phyloP scores from a whole-genome alignment of 495 filamentous ascomycete species.

The Neurospora sp. region DNA sequence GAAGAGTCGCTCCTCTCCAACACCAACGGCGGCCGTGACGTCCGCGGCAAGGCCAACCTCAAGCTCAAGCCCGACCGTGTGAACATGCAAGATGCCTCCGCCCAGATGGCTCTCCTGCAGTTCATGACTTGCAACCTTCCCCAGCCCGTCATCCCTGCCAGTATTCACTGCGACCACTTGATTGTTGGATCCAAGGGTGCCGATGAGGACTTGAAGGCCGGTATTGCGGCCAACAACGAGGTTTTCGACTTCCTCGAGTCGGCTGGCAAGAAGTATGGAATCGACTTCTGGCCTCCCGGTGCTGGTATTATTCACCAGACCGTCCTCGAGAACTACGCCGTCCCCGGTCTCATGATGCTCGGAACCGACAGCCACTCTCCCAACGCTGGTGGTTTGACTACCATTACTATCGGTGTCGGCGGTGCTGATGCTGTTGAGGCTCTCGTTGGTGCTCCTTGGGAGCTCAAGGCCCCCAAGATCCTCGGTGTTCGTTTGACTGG shows the following conservation, averaged over 20 bases:
- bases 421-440: constrained; percentile 97
- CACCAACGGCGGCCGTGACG: constrained; percentile 67
- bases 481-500: constrained; percentile 81
- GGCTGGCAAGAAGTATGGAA: constrained; percentile 89
- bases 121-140: constrained; percentile 96
- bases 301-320: constrained; percentile 99
- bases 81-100: constrained; percentile 98
- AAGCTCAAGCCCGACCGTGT: constrained; percentile 97
- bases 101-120: constrained; percentile 95
- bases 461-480: constrained; percentile 86
- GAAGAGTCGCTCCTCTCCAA: constrained; percentile 75
- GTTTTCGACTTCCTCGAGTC: constrained; percentile 96
- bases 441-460: constrained; percentile 93
- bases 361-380: constrained; percentile 97
- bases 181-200: constrained; percentile 91
- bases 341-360: constrained; percentile 97
- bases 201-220: constrained; percentile 74
- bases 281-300: constrained; percentile 97
- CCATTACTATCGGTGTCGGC: constrained; percentile 94
- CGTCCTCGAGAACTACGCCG: constrained; percentile 96
- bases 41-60: constrained; percentile 83
- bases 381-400: constrained; percentile 85
- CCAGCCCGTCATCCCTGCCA: constrained; percentile 89
- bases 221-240: constrained; percentile 88
- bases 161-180: constrained; percentile 98